Evolutionary conservation across 116 monocot species (phyloP), one percentile per base, ranked within the genome.

Genomic region (Cymodocea nodosa): DNA sequence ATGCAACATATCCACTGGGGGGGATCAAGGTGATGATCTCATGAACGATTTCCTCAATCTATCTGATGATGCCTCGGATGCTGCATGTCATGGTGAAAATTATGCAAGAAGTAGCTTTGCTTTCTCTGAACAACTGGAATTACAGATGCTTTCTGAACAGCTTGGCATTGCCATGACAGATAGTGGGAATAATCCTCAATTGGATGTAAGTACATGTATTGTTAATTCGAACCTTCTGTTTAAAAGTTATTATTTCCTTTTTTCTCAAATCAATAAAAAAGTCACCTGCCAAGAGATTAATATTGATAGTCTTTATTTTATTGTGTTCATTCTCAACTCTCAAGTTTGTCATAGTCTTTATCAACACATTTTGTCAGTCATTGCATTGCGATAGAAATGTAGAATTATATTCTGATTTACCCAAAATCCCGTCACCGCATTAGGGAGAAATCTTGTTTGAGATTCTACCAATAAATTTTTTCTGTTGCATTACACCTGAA

Each of bases 141-240:
- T 89, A 23, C 84, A 94, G 59, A 64, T 89, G 56, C 72, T 94
- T 23, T 89, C 94, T 17, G 94, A 94, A 63, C 82, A 94, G 79
- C 94, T 94, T 56, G 89, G 94, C 61, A 89, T 94, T 61, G 77
- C 77, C 36, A 89, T 94, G 37, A 75, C 89, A 54, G 89, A 89
- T 50, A 82, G 74, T 71, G 93, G 76, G 58, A 84, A 87, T 66
- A 86, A 78, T 62, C 80, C 84, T 62, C 71, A 60, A 54, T 77
- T 94, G 73, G 94, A 94, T 79, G 94, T 94, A 65, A 84, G 80
- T 78, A 61, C 35, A 70, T 35, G 8, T 59, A 64, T 49, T 23
- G 1, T 1, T 50, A 20, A 64, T 11, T 22, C 57, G 16, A 50
- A 4, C 49, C 16, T 64, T 48, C 12, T 44, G 44, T 44, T 44